phyloP scores from a whole-genome alignment of 331 rosid species.

The Rosa hybrid region DNA sequence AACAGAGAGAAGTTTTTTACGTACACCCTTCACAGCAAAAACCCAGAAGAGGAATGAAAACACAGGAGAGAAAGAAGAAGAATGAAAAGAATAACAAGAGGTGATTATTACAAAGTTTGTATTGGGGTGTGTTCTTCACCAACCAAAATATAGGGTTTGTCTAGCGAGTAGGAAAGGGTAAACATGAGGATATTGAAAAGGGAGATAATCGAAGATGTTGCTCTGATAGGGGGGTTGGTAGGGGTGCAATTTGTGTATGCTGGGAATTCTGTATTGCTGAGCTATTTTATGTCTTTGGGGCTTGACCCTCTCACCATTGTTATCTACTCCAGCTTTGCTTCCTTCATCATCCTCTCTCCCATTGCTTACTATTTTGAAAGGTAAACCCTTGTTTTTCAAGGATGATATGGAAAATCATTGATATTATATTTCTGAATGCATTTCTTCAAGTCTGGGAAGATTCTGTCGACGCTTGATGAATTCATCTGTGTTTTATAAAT shows the following conservation, averaged over 20 bases:
- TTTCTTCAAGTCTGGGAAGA: not conserved
- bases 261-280: conserved; percentile 55
- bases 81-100: not conserved
- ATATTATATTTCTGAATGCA: not conserved
- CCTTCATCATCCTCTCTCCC: conserved; percentile 69
- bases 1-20: not conserved
- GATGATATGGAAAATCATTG: not conserved
- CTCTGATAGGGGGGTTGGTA: conserved; percentile 57
- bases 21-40: not conserved
- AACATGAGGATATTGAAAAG: not conserved
- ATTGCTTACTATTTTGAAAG: conserved; percentile 69
- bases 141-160: conserved; percentile 7
- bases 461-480: not conserved
- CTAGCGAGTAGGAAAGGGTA: conserved; percentile 13
- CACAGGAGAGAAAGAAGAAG: not conserved
- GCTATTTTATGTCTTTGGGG: conserved; percentile 69
- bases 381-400: conserved; percentile 33
- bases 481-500: not conserved
- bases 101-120: not conserved
- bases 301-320: conserved; percentile 56
- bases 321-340: conserved; percentile 56
- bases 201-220: conserved; percentile 39
- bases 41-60: not conserved
- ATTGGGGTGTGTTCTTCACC: conserved; percentile 1
- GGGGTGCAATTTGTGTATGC: conserved; percentile 65